Evolutionary conservation across 768 basidiomycete species (phyloP), one percentile per base, ranked within the genome.

Genomic region (Lanmaoa pseudosensibilis): DNA sequence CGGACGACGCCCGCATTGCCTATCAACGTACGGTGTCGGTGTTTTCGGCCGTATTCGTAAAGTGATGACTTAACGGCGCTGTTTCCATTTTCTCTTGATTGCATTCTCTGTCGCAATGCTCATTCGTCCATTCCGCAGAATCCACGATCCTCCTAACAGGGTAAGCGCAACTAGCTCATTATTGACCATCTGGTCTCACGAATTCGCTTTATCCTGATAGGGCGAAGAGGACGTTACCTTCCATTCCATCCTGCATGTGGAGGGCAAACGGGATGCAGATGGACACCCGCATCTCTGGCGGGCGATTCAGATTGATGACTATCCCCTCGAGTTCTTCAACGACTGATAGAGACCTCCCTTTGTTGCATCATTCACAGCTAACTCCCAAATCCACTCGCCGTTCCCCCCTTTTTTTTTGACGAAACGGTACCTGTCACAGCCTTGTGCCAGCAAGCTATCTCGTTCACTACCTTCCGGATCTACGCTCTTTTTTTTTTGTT

Each of bases 71-170:
- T 39, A 50, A 59, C 54, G 57, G 15, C 23, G 18, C 38, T 8
- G 39, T 55, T 30, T 57, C 27, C 18, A 21, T 59, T 54, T 58
- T 54, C 21, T 37, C 3, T 44, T 54, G 51, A 50, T 50, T 50
- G 34, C 19, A 32, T 13, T 32, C 19, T 51, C 34, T 34, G 18
- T 9, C 46, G 44, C 18, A 34, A 33, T 30, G 27, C 27, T 30
- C 48, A 23, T 44, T 25, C 7, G 16, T 56, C 30, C 55, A 49
- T 64, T 45, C 51, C 63, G 32, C 67, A 88, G 88, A 62, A 86
- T 90, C 60, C 87, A 90, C 65, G 87, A 89, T 64, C 85, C 88
- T 50, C 87, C 85, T 2, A 86, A 87, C 74, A 78, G 80, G 70
- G 88, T 85, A 69, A 55, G 79, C 67, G 45, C 36, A 32, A 32